Percentiles rank a stretch among this genome's conserved stretches.
phyloP scores from a whole-genome alignment of 768 basidiomycete genomes.

The Podaxis sp. region DNA sequence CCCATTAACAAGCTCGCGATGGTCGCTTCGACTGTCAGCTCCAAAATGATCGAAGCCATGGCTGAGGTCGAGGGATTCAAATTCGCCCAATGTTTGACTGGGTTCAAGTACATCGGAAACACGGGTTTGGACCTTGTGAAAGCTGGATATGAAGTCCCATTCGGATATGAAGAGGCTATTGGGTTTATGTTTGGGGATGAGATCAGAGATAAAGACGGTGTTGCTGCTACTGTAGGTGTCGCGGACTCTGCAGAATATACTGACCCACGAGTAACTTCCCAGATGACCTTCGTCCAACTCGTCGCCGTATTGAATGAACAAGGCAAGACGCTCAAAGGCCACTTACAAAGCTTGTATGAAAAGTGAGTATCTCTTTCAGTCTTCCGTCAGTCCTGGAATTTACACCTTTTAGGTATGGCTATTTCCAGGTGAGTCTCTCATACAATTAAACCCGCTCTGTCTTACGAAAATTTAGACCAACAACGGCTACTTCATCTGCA shows the following conservation, averaged over 20 bases:
- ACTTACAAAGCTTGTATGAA: conserved; percentile 64
- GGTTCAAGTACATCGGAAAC: conserved; percentile 92
- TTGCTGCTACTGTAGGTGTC: conserved; percentile 67
- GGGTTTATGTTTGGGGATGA: conserved; percentile 85
- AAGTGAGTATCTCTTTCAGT: conserved; percentile 36
- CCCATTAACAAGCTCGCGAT: conserved; percentile 67
- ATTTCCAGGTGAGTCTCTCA: conserved; percentile 56
- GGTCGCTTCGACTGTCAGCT: conserved; percentile 89
- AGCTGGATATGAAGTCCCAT: conserved; percentile 70
- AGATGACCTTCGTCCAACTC: conserved; percentile 75
- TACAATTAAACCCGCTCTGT: background rate
- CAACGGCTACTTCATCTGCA: conserved; percentile 82
- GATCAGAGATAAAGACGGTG: conserved; percentile 86
- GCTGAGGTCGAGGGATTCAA: conserved; percentile 76
- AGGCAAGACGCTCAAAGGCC: conserved; percentile 53
- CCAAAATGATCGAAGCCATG: conserved; percentile 84
- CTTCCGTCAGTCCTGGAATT: conserved; percentile 5
- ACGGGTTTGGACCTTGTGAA: conserved; percentile 64
- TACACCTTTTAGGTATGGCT: conserved; percentile 58
- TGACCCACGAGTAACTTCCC: background rate
- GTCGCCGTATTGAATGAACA: conserved; percentile 47
- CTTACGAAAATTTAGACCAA: conserved; percentile 49
- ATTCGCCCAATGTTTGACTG: conserved; percentile 85
- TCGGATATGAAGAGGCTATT: conserved; percentile 92
- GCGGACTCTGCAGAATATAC: background rate